Conservation (phyloP, 306 rosid species). For the Sophora flavescens region DNA sequence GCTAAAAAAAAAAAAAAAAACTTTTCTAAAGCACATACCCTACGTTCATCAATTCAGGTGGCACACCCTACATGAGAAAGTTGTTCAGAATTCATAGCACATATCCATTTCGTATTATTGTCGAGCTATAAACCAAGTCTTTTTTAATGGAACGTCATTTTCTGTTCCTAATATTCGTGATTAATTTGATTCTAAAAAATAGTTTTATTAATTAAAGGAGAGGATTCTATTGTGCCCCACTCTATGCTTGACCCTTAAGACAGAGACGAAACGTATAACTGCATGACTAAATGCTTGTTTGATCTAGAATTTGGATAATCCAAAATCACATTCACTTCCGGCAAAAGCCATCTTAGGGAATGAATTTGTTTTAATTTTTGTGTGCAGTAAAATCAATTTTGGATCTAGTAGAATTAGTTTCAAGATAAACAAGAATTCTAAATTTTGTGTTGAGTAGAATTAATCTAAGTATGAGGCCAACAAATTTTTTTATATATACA, state of each 20-base stretch:
- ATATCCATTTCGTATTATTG: conserved; percentile 1
- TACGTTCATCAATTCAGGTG: conserved; percentile 21
- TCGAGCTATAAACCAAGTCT: conserved; percentile 26
- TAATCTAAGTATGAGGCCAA: too few relatives aligned
- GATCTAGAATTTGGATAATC: too few relatives aligned
- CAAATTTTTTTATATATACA: too few relatives aligned
- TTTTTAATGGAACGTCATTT: conserved; percentile 43
- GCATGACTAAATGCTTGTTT: too few relatives aligned
- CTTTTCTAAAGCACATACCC: conserved; percentile 25
- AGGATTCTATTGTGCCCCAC: conserved; percentile 36
- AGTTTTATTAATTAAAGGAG: conserved; percentile 2
- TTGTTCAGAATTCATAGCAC: not conserved
- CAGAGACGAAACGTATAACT: too few relatives aligned
- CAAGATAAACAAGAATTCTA: too few relatives aligned
- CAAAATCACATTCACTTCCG: too few relatives aligned
- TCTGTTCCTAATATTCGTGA: conserved; percentile 39
- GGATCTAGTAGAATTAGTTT: too few relatives aligned
- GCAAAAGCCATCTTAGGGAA: too few relatives aligned
- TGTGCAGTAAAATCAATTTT: too few relatives aligned
- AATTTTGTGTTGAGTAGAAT: too few relatives aligned
- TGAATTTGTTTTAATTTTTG: too few relatives aligned
- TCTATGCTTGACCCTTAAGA: not conserved
- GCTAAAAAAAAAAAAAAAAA: not conserved
- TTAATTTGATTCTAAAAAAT: conserved; percentile 23
- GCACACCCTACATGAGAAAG: conserved; percentile 21